Evolutionary conservation across 352 stramenopile genomes (phyloP).

Genomic region (Phytophthora sojae): DNA sequence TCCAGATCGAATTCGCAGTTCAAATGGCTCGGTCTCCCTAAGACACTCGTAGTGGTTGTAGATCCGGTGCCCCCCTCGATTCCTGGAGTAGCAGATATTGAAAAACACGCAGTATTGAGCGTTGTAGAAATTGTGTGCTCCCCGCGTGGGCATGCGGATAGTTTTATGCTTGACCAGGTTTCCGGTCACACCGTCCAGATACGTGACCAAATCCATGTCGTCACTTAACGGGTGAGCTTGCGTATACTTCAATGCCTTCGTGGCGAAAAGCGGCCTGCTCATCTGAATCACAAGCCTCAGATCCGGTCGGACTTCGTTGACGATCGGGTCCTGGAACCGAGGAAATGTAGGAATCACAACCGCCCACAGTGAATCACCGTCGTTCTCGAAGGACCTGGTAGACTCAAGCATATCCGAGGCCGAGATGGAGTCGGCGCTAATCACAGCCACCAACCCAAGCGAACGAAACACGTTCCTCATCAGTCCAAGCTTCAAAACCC

Average conservation of each 20-base stretch:
- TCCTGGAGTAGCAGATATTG: background rate
- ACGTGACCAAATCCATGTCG: background rate
- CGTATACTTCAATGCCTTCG: background rate
- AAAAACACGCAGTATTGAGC: background rate
- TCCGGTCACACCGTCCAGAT: background rate
- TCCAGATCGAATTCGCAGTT: background rate
- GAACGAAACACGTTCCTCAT: constrained; percentile 7
- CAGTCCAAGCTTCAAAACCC: background rate
- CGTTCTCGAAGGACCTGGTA: background rate
- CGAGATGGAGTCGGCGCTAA: background rate
- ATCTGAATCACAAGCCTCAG: background rate
- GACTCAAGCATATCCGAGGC: background rate
- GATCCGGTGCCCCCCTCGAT: background rate
- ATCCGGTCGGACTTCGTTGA: background rate
- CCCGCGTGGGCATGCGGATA: background rate
- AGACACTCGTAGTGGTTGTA: background rate
- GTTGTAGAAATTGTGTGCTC: background rate
- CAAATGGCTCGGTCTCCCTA: background rate
- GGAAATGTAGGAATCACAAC: background rate
- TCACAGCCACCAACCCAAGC: background rate
- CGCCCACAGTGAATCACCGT: background rate
- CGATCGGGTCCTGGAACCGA: background rate
- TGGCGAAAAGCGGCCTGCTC: constrained; percentile 1
- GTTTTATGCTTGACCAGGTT: background rate
- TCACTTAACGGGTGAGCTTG: background rate